Conservation (phyloP, 2,329 filamentous ascomycete species). For the Claviceps sorghi region DNA sequence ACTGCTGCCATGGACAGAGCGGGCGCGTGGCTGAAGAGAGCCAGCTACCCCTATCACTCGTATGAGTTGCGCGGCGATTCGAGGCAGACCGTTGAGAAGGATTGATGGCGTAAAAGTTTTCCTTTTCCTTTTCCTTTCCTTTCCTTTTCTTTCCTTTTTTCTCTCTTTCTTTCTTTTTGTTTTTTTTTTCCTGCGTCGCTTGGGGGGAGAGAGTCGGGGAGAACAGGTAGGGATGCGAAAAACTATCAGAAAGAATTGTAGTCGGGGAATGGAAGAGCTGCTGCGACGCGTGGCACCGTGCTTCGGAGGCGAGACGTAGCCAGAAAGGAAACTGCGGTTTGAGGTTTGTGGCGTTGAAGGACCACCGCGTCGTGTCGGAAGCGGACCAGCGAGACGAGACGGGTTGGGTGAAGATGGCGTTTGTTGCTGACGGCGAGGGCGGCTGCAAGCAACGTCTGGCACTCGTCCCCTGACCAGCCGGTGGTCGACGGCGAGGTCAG, state of each 20-base stretch:
- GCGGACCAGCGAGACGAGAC: background rate
- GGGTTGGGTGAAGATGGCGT: background rate
- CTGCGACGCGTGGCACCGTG: background rate
- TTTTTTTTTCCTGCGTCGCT: too few relatives aligned
- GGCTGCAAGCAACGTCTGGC: background rate
- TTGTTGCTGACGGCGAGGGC: background rate
- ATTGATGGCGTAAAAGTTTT: background rate
- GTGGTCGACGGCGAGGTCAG: conserved; percentile 1
- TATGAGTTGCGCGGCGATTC: background rate
- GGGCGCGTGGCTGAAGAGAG: conserved; percentile 10
- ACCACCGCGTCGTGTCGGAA: background rate
- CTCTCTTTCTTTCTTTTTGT: too few relatives aligned
- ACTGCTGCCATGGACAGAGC: conserved; percentile 34
- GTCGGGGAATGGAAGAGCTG: background rate
- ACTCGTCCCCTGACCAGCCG: background rate
- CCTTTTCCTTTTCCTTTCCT: too few relatives aligned
- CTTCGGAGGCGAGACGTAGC: background rate
- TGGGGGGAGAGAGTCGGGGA: too few relatives aligned
- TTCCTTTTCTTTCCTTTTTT: too few relatives aligned
- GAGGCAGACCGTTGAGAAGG: background rate
- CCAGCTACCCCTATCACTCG: conserved; percentile 13
- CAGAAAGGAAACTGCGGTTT: background rate
- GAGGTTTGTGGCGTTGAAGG: conserved; percentile 1
- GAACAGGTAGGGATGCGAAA: too few relatives aligned
- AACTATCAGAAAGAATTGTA: too few relatives aligned